Base-by-base conservation (phyloP, 352 stramenopile genomes). In the Pythium phragmitis region DNA sequence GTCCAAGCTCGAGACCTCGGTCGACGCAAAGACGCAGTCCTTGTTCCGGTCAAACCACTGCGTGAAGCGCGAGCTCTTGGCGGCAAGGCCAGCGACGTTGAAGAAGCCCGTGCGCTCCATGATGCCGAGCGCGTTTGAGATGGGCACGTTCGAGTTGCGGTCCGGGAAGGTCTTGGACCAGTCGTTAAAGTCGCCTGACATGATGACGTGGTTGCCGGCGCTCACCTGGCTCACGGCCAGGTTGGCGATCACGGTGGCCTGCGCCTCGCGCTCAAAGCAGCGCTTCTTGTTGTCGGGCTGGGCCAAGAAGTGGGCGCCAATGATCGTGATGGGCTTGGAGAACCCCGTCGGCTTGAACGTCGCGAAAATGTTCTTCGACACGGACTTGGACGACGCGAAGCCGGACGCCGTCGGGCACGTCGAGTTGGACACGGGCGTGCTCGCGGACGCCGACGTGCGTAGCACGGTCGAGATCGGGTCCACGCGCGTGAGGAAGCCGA, bases 341-440 rank as follows among this genome's bases (percentile, higher is more conserved):
- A 85, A 87, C 4, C 80, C 77, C 5, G 71, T 65, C 41, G 86
- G 72, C 42, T 88, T 82, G 70, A 91, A 86, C 6, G 76, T 82
- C 46, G 82, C 82, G 72, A 84, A 86, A 52, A 89, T 84, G 69
- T 91, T 74, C 71, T 91, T 91, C 57, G 78, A 78, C 36, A 89
- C 78, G 7, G 66, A 72, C 66, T 86, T 88, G 5, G 75, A 71
- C 41, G 57, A 68, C 13, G 76, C 73, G 57, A 74, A 75, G 21
- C 68, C 75, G 28, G 69, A 74, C 23, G 65, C 68, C 4, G 64
- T 72, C 7, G 78, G 76, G 45, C 82, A 91, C 45, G 64, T 82
- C 23, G 79, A 88, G 37, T 77, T 77, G 26, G 67, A 74, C 19
- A 90, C 73, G 7, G 82, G 79, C 30, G 83, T 75, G 23, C 57